Evolutionary conservation across 176 grass and related monocot species (phyloP).

Genomic region (Oryza coarctata): DNA sequence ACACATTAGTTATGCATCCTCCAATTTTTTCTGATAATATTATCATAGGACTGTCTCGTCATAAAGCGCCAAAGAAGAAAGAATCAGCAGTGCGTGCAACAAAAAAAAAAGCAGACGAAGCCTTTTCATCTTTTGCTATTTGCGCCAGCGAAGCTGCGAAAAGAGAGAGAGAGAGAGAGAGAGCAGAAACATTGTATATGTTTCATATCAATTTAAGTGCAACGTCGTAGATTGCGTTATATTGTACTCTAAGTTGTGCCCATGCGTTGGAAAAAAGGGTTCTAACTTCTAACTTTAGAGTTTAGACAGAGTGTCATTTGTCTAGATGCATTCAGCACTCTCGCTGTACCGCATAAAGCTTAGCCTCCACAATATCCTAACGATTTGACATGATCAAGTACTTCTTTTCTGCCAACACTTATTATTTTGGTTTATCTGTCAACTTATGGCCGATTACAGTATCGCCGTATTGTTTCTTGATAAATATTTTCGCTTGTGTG

Average conservation of each 20-base stretch:
- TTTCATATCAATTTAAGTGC: not conserved
- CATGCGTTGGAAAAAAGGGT: conserved; percentile 12
- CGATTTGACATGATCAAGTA: not conserved
- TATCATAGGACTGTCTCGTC: conserved; percentile 35
- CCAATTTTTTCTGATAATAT: conserved; percentile 7
- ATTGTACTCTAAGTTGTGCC: not conserved
- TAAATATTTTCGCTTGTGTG: not conserved
- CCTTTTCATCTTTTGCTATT: conserved; percentile 18
- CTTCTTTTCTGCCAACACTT: not conserved
- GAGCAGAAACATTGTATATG: conserved; percentile 12
- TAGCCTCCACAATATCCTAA: not conserved
- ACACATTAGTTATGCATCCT: not conserved
- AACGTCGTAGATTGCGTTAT: conserved; percentile 1
- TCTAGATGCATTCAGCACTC: conserved; percentile 22
- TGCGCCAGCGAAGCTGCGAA: conserved; percentile 27
- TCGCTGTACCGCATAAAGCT: conserved; percentile 37
- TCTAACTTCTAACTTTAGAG: conserved; percentile 18
- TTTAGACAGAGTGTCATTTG: conserved; percentile 42
- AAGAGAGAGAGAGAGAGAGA: not conserved
- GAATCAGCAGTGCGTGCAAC: conserved; percentile 21
- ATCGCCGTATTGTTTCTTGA: not conserved
- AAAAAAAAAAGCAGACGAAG: conserved; percentile 13
- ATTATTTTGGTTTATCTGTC: not conserved
- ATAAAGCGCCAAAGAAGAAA: conserved; percentile 35
- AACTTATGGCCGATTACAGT: not conserved